Percentiles rank a stretch among this genome's conserved stretches.
These are phyloP conservation scores for Volvox carteri DNA, from an alignment of 163 green algal genomes.

Conservation along the genomic window DNA sequence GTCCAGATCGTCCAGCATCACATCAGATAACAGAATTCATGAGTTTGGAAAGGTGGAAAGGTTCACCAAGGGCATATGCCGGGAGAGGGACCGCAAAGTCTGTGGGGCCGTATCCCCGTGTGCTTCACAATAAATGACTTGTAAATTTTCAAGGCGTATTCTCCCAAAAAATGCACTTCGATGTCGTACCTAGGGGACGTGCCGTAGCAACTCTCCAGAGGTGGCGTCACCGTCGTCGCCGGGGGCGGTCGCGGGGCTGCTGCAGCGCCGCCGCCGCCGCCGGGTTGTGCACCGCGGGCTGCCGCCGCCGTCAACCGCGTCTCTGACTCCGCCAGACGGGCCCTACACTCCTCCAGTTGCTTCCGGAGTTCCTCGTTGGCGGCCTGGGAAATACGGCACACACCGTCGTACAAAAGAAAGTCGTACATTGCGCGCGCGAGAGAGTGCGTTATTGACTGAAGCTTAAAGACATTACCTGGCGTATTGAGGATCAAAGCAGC, in stretches of 20 bases:
- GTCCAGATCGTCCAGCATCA: too few relatives aligned
- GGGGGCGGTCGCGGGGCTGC: not conserved
- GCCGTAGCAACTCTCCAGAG: not conserved
- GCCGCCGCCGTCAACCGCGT: not conserved
- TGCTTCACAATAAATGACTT: too few relatives aligned
- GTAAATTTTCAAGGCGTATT: too few relatives aligned
- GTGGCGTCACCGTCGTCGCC: not conserved
- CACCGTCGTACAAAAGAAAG: not conserved
- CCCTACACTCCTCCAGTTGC: conserved; percentile 22
- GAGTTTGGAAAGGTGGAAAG: too few relatives aligned
- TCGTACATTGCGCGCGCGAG: too few relatives aligned
- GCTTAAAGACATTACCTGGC: too few relatives aligned
- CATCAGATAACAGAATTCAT: too few relatives aligned
- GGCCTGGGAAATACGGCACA: not conserved
- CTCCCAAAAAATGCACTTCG: not conserved
- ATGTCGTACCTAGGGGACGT: not conserved
- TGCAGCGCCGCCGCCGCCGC: not conserved
- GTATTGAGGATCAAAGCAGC: too few relatives aligned
- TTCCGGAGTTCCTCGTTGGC: not conserved
- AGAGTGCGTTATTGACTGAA: too few relatives aligned
- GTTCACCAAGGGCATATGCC: too few relatives aligned
- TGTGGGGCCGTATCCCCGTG: too few relatives aligned
- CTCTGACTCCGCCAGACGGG: not conserved
- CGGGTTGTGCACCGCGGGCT: not conserved
- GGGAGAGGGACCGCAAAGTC: too few relatives aligned